Conservation (phyloP, 192 early-diverging fungal species). For the Ambispora gerdemannii region DNA sequence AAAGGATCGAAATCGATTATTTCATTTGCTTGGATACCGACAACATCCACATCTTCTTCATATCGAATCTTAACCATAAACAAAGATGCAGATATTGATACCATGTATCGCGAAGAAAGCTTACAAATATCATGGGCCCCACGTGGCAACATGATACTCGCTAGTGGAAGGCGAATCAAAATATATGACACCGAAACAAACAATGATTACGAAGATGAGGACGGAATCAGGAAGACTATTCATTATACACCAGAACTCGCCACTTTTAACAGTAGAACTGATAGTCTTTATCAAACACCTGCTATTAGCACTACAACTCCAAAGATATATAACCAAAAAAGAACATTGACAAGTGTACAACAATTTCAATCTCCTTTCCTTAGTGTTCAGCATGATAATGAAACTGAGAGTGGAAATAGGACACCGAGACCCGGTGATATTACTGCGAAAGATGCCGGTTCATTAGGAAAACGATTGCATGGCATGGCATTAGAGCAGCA, state of each 20-base stretch:
- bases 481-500: conserved; percentile 10
- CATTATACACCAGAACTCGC: neutral
- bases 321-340: neutral
- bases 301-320: too few relatives aligned
- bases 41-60: conserved; percentile 36
- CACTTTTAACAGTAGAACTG: neutral
- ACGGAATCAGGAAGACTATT: neutral
- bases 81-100: conserved; percentile 52
- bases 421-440: conserved; percentile 21
- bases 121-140: conserved; percentile 53
- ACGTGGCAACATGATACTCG: conserved; percentile 46
- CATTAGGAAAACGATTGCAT: conserved; percentile 2
- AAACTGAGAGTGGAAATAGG: conserved; percentile 8
- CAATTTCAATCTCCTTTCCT: neutral
- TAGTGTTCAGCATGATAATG: neutral
- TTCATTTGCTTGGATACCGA: conserved; percentile 55
- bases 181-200: conserved; percentile 11
- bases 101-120: conserved; percentile 50
- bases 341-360: neutral
- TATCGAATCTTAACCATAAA: conserved; percentile 52
- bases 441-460: neutral
- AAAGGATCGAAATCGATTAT: conserved; percentile 37
- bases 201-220: neutral
- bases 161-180: conserved; percentile 34
- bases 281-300: neutral